Base-by-base conservation (phyloP, 139 green algal species). In the Coelastrella sp. region DNA sequence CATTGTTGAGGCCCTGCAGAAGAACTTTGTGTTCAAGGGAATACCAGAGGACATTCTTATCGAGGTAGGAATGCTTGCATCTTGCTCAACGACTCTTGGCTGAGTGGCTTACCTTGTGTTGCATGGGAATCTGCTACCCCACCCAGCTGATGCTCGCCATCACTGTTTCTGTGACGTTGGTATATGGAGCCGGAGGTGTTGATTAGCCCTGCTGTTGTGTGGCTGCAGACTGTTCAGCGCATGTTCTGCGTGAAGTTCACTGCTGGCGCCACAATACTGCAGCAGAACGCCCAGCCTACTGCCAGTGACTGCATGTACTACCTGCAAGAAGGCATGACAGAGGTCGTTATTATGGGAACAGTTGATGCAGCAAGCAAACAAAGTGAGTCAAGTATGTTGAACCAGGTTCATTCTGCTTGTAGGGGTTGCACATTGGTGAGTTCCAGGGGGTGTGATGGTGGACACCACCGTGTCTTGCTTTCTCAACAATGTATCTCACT, bases 231-330 rank as follows among this genome's bases (percentile, higher is more conserved):
- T 53, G 75, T 71, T 21, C 75, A 82, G 75, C 75, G 89, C 77
- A 96, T 96, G 93, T 89, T 90, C 32, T 83, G 85, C 53, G 85
- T 93, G 27, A 85, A 79, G 32, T 94, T 95, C 76, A 34, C 75
- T 4, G 69, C 88, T 15, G 90, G 89, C 17, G 89, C 79, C 0
- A 85, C 89, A 17, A 92, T 96, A 25, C 68, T 96, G 69, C 91
- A 94, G 88, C 93, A 96, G 87, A 91, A 91, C 64, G 89, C 89
- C 3, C 62, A 90, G 80, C 90, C 93, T 2, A 89, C 85, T 40
- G 74, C 88, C 13, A 83, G 89, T 23, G 92, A 95, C 76, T 95
- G 91, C 89, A 92, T 96, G 87, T 96, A 95, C 82, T 92, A 91
- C 48, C 68, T 96, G 59, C 57, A 93, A 72, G 34, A 84, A n/a